Base-by-base conservation (phyloP, 106 monocot genomes). In the Vanilla planifolia region DNA sequence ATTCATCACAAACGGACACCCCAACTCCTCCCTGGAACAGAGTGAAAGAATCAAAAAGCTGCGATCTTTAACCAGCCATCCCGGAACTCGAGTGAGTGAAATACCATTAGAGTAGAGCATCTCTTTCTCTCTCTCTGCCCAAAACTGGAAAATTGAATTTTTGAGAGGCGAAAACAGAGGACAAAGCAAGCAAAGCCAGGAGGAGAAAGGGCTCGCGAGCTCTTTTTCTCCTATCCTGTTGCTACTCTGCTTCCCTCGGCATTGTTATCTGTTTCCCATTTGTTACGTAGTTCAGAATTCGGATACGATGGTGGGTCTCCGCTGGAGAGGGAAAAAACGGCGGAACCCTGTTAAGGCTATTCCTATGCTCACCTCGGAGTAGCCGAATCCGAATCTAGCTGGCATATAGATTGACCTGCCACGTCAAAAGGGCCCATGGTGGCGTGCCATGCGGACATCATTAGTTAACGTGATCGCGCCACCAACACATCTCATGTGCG, bases 381-480 rank as follows among this genome's bases (percentile, higher is more conserved):
- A 36, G 6, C 29, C 5, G 2, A 37, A 13, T 0, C n/a, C 10
- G 32, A 32, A 10, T 55, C 53, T 30, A 55, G 53, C 53, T 32
- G 53, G 29, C 45, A 4, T n/a, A n/a, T n/a, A 4, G 45, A 40
- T n/a, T 6, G 37, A n/a, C n/a, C 10, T 15, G 45, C 16, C 16
- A 19, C 8, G 51, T 17, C 22, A 51, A 26, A 25, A 23, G 33
- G 34, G 34, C 2, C 26, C 26, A 26, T 8, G 43, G n/a, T 25
- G 43, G 8, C 61, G 27, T 42, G 43, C 25, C 61, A 43, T 27
- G 61, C 61, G 42, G 43, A 21, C 43, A 43, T 61, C 40, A 61
- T 43, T 20, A 61, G 61, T 26, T 43, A 61, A 37, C 43, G 43
- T 61, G 43, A 22, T 7, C 40, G 11, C 40, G 2, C 40, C 7